Base-by-base conservation (phyloP, 176 grass and related monocot species). In the Avena sativa region DNA sequence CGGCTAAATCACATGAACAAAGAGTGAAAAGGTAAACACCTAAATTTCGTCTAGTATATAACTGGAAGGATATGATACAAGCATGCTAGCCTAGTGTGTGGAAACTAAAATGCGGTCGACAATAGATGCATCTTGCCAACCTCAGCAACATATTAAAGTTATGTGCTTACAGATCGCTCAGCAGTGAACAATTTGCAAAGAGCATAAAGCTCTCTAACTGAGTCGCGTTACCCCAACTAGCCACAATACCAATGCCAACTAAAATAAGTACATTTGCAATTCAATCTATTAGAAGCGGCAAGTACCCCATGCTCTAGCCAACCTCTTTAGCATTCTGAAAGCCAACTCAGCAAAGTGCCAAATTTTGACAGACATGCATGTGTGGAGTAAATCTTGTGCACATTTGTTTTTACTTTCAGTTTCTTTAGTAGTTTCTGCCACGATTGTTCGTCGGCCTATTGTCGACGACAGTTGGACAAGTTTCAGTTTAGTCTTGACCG, bases 321-420 rank as follows among this genome's bases (percentile, higher is more conserved):
- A 74, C 7, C 26, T 34, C 43, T 80, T 79, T 30, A 2, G 14
- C 19, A 44, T 79, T 78, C 65, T 50, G 40, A 48, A 48, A 50
- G 44, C n/a, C 46, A 74, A 48, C 47, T 75, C 12, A 46, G 32
- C 6, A 52, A 63, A 61, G 25, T 88, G 71, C 43, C 71, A 86
- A 57, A 65, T 72, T 48, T 72, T 73, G 70, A 82, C 32, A 71
- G 32, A 13, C 70, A 91, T 49, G 46, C 82, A 85, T 17, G 72
- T 38, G 36, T 38, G 4, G 36, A 38, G 5, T 38, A 38, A 38
- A 38, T 38, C 36, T 38, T 38, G 36, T 38, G 36, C 36, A 38
- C 36, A 38, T 38, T 38, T 6, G 5, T 4, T 38, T 38, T 0
- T 38, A 38, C 4, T 38, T 38, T 38, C 4, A 38, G 36, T 38